Conservation (phyloP, 2,329 filamentous ascomycete genomes). For the Paraconiothyrium sp. region DNA sequence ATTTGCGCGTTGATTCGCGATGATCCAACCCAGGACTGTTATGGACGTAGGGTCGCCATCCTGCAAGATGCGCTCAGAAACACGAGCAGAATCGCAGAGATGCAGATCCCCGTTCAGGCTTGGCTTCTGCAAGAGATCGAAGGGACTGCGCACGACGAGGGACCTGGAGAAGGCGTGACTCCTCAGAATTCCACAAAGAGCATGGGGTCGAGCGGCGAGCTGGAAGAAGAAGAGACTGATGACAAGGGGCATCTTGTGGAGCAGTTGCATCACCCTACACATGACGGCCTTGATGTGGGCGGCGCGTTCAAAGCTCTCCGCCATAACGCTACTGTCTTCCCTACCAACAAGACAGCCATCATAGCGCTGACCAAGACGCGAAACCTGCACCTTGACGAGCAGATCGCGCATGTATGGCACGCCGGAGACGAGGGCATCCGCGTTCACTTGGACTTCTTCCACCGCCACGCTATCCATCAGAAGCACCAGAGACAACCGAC, state of each 20-base stretch:
- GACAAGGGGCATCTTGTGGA: slow-evolving; percentile 22
- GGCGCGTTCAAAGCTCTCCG: slow-evolving; percentile 25
- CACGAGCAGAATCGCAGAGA: slow-evolving; percentile 29
- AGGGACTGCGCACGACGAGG: slow-evolving; percentile 32
- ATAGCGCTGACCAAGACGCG: slow-evolving; percentile 28
- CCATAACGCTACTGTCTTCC: slow-evolving; percentile 20
- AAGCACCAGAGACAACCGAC: background rate
- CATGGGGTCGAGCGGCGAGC: slow-evolving; percentile 18
- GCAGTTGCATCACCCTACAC: background rate
- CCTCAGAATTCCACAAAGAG: slow-evolving; percentile 30
- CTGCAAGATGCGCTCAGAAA: slow-evolving; percentile 26
- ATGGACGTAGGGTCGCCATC: slow-evolving; percentile 31
- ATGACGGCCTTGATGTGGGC: slow-evolving; percentile 27
- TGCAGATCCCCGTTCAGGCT: slow-evolving; percentile 33
- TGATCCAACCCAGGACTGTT: slow-evolving; percentile 33
- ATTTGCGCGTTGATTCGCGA: slow-evolving; percentile 36
- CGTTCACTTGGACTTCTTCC: slow-evolving; percentile 31
- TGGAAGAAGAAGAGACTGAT: slow-evolving; percentile 19
- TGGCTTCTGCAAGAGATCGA: slow-evolving; percentile 33
- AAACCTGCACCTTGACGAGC: slow-evolving; percentile 24
- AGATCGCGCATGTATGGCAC: slow-evolving; percentile 30
- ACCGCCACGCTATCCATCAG: slow-evolving; percentile 11
- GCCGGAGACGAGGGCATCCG: slow-evolving; percentile 31
- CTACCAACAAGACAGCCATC: slow-evolving; percentile 32
- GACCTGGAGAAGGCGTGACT: slow-evolving; percentile 24